These are phyloP conservation scores for Collybia nuda DNA, from an alignment of 768 basidiomycete species.

Conservation along the genomic window DNA sequence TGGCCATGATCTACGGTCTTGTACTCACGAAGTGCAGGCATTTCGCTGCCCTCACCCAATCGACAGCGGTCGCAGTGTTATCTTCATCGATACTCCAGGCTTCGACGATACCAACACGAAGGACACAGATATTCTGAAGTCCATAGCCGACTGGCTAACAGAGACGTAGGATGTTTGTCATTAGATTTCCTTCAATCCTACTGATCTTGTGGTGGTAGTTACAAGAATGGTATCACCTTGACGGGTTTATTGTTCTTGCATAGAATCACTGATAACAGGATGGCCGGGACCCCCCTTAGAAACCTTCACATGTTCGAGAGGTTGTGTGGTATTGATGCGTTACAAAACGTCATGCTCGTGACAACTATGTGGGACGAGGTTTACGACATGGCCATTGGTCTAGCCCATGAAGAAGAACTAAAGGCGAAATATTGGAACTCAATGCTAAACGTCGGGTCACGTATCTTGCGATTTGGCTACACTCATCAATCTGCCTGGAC, in stretches of 20 bases:
- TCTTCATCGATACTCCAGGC: constrained; percentile 2
- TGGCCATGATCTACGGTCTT: background rate
- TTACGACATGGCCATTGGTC: background rate
- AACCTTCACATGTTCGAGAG: background rate
- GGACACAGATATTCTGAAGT: background rate
- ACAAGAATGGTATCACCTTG: background rate
- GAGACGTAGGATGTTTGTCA: background rate
- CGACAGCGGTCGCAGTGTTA: constrained; percentile 1
- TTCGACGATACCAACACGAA: background rate
- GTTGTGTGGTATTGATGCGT: background rate
- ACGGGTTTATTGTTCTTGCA: constrained; percentile 1
- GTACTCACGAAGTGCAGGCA: background rate
- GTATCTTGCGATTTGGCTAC: background rate
- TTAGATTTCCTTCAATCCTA: background rate
- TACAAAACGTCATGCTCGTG: background rate
- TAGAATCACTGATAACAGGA: background rate
- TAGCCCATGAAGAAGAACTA: background rate
- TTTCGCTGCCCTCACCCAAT: background rate
- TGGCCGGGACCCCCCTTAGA: background rate
- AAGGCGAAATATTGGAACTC: background rate
- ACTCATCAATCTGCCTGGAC: background rate
- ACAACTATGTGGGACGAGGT: constrained; percentile 5
- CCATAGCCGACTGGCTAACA: constrained; percentile 1
- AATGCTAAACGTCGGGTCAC: background rate
- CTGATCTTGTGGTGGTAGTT: background rate